Evolutionary conservation across 139 green algal genomes (phyloP).

Genomic region (Chlorella ohadii): DNA sequence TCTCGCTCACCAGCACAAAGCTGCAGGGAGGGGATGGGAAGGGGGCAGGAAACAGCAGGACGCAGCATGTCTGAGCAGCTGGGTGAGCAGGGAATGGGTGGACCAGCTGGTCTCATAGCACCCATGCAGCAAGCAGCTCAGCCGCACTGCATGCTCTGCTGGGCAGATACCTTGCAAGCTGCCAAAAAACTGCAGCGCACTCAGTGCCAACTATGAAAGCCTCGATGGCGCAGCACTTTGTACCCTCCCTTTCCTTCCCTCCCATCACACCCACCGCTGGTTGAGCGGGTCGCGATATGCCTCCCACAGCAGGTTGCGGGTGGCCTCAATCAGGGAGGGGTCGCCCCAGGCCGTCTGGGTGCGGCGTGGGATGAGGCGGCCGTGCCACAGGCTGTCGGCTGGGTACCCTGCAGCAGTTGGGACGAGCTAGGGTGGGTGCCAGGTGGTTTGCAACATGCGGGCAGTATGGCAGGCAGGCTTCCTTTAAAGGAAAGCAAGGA

Average conservation of each 20-base stretch:
- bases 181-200: no score
- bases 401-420: constrained; percentile 6
- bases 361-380: constrained; percentile 16
- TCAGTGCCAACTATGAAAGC: no score
- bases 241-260: no score
- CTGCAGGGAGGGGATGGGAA: background rate
- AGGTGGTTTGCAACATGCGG: no score
- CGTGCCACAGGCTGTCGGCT: constrained; percentile 7
- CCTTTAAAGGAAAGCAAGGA: no score
- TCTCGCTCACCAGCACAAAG: constrained; percentile 44
- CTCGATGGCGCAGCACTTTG: no score
- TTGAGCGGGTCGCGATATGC: constrained; percentile 56
- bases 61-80: background rate
- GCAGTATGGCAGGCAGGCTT: no score
- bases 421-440: no score
- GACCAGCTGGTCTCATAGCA: background rate
- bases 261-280: constrained; percentile 21
- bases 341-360: constrained; percentile 29
- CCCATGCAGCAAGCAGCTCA: background rate
- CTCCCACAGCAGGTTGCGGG: constrained; percentile 48
- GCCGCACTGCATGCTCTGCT: background rate
- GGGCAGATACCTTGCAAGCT: no score
- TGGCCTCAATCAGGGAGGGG: constrained; percentile 30
- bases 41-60: background rate
- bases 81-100: background rate